A percentile compares a stretch with the other conserved stretches of the same genome.
Conservation (phyloP, 2,329 filamentous ascomycete species). For the Phialophora tarda region DNA sequence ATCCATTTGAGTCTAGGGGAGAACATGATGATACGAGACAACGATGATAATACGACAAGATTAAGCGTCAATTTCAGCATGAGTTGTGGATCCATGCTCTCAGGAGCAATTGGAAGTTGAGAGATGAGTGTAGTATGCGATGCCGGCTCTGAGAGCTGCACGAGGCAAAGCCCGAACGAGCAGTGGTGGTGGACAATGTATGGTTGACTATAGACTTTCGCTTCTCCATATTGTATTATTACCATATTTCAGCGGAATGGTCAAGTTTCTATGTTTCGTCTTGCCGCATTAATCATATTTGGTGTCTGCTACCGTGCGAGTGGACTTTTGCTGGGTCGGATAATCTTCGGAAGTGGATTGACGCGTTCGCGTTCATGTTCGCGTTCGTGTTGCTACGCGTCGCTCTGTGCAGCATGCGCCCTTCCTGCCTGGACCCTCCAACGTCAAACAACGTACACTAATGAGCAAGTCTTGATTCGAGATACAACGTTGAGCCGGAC, state of each 20-base stretch:
- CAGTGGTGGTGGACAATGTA: neutral
- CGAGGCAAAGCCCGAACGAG: neutral
- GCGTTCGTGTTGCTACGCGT: neutral
- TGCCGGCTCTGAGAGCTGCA: neutral
- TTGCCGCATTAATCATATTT: neutral
- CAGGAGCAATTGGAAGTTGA: neutral
- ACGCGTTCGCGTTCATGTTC: neutral
- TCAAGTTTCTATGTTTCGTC: neutral
- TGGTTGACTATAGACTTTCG: neutral
- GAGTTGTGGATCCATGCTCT: neutral
- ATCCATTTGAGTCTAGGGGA: neutral
- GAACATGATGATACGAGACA: neutral
- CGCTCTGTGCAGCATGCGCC: neutral
- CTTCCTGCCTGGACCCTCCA: neutral
- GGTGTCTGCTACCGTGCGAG: neutral
- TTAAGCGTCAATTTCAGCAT: neutral
- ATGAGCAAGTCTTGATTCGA: neutral
- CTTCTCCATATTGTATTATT: neutral
- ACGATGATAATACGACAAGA: neutral
- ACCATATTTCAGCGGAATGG: neutral
- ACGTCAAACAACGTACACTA: neutral
- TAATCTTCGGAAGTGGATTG: conserved; percentile 5
- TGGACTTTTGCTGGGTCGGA: neutral
- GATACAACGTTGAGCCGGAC: neutral
- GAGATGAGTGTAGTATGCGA: neutral